Evolutionary conservation across 108 stramenopile genomes (phyloP).

Genomic region (Nitzschia palea): DNA sequence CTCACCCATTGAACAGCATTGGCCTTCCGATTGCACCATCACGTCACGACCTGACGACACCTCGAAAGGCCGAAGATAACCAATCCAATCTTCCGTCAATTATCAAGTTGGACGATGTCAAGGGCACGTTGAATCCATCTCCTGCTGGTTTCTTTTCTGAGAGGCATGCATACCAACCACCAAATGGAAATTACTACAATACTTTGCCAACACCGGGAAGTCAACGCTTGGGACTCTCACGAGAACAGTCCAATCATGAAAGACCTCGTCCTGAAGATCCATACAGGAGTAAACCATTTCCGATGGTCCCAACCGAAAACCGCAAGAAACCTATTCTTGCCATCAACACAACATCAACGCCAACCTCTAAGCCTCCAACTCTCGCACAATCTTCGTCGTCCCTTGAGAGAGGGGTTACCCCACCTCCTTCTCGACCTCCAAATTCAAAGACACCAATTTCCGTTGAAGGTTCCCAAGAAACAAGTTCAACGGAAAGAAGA

Average conservation of each 20-base stretch:
- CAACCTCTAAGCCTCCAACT: conserved; percentile 4
- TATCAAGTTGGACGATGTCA: not conserved
- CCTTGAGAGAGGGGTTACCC: conserved; percentile 7
- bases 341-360: not conserved
- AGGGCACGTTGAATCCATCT: not conserved
- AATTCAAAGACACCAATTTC: not conserved
- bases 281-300: not conserved
- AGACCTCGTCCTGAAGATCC: not conserved
- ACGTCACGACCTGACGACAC: not conserved
- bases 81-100: not conserved
- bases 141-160: not conserved
- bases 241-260: not conserved
- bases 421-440: not conserved
- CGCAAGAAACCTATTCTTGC: not conserved
- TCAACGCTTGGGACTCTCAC: no score
- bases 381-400: not conserved
- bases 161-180: not conserved
- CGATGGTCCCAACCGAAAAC: not conserved
- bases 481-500: conserved; percentile 2
- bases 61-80: not conserved
- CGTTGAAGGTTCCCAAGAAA: not conserved
- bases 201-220: not conserved
- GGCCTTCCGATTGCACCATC: conserved; percentile 5
- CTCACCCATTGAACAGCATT: conserved; percentile 7
- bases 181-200: not conserved